Evolutionary conservation across 306 rosid species (phyloP).

Genomic region (Delonix regia): DNA sequence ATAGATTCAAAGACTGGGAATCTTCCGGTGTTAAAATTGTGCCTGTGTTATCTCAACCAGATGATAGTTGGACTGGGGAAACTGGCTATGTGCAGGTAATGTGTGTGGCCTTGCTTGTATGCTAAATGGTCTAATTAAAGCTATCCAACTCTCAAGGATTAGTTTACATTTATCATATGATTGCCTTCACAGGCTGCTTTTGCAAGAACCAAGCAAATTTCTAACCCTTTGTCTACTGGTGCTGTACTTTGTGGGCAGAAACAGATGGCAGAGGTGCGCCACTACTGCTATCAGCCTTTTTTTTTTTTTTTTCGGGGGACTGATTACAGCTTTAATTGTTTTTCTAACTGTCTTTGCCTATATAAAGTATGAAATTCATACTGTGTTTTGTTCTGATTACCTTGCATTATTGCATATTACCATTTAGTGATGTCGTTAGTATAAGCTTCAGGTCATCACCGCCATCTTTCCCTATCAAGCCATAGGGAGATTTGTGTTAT

Average conservation of each 20-base stretch:
- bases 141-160: background rate
- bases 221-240: slow-evolving; percentile 65
- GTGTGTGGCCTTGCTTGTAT: background rate
- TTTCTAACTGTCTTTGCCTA: background rate
- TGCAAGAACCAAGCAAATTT: slow-evolving; percentile 68
- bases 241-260: slow-evolving; percentile 92
- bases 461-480: slow-evolving; percentile 6
- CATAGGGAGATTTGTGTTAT: background rate
- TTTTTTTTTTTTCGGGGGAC: no score
- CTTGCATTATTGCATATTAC: background rate
- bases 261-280: slow-evolving; percentile 85
- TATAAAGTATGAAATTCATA: background rate
- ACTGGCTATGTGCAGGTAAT: slow-evolving; percentile 89
- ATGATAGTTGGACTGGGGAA: slow-evolving; percentile 77
- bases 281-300: background rate
- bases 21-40: slow-evolving; percentile 85
- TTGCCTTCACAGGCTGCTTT: slow-evolving; percentile 78
- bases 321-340: slow-evolving; percentile 23
- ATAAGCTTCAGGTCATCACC: background rate
- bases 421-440: background rate
- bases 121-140: slow-evolving; percentile 7
- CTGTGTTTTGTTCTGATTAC: background rate
- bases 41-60: slow-evolving; percentile 93
- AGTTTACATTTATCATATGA: slow-evolving; percentile 1
- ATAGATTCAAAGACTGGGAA: slow-evolving; percentile 90